Percentiles rank a stretch among this genome's conserved stretches.
Conservation (phyloP, 805 yeast genomes). For the Grigorovia jiainica region DNA sequence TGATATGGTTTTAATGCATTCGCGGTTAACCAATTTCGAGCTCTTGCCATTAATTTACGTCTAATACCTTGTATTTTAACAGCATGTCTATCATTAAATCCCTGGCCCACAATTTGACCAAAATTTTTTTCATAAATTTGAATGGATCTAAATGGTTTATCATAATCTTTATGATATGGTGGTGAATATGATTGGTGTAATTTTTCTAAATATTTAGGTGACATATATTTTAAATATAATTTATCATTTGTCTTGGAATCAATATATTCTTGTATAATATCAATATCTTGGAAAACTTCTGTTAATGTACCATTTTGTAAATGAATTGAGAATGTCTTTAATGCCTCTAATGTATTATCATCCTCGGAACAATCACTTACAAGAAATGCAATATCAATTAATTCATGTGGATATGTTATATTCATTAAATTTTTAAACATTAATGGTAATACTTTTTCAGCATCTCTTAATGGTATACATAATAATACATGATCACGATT, state of each 20-base stretch:
- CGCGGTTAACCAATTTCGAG: conserved; percentile 74
- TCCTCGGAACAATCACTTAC: conserved; percentile 68
- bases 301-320: conserved; percentile 64
- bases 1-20: conserved; percentile 72
- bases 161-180: conserved; percentile 55
- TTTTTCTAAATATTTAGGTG: conserved; percentile 45
- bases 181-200: conserved; percentile 52
- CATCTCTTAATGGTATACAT: conserved; percentile 70
- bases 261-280: conserved; percentile 32
- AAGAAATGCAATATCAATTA: conserved; percentile 71
- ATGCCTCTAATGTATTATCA: conserved; percentile 56
- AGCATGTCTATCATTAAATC: conserved; percentile 74
- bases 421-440: conserved; percentile 83
- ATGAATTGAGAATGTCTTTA: conserved; percentile 54
- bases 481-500: conserved; percentile 58
- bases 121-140: conserved; percentile 76
- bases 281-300: conserved; percentile 26
- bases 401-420: conserved; percentile 70
- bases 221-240: conserved; percentile 63
- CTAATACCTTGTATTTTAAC: conserved; percentile 80
- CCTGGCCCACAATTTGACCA: conserved; percentile 79
- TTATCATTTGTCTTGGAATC: conserved; percentile 44
- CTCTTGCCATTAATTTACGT: conserved; percentile 77
- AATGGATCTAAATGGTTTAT: conserved; percentile 64
- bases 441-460: conserved; percentile 65